Percentiles rank a stretch among this genome's conserved stretches.
phyloP scores from a whole-genome alignment of 768 basidiomycete genomes.

The Crepidotus variabilis region DNA sequence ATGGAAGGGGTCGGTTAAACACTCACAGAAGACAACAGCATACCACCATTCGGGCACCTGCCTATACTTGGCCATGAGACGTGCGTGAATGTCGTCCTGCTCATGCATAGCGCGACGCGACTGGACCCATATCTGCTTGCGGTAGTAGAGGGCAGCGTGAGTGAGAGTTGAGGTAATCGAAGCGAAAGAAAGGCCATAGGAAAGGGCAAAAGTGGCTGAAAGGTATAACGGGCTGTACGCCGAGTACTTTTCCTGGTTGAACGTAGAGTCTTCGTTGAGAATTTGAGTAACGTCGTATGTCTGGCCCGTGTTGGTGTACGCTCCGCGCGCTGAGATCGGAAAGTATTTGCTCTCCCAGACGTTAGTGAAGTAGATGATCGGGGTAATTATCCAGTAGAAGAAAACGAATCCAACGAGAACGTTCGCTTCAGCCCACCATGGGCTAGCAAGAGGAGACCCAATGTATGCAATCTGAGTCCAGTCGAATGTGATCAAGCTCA shows the following conservation, averaged over 20 bases:
- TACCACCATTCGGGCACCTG: conserved; percentile 92
- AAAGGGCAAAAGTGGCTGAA: conserved; percentile 70
- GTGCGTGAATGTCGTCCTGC: conserved; percentile 87
- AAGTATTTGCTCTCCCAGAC: conserved; percentile 30
- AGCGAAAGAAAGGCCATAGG: conserved; percentile 80
- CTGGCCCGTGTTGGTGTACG: conserved; percentile 60
- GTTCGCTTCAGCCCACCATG: conserved; percentile 84
- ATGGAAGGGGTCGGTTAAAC: conserved; percentile 8
- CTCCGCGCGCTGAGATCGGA: conserved; percentile 56
- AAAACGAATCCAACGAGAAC: conserved; percentile 57
- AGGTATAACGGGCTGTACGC: conserved; percentile 62
- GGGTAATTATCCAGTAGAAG: conserved; percentile 68
- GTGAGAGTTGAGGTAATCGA: conserved; percentile 70
- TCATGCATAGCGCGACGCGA: conserved; percentile 68
- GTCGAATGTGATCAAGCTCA: conserved; percentile 78
- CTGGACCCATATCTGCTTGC: conserved; percentile 75
- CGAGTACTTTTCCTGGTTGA: conserved; percentile 53
- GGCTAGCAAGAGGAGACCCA: conserved; percentile 70
- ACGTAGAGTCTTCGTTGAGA: conserved; percentile 46
- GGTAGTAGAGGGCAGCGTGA: conserved; percentile 71
- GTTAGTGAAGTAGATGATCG: conserved; percentile 59
- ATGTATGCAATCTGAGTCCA: conserved; percentile 76
- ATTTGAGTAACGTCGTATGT: conserved; percentile 58
- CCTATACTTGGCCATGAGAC: conserved; percentile 86
- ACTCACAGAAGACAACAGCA: conserved; percentile 49